These are phyloP conservation scores for Arthrobotrys iridis DNA, from an alignment of 2,329 filamentous ascomycete genomes.

Conservation along the genomic window DNA sequence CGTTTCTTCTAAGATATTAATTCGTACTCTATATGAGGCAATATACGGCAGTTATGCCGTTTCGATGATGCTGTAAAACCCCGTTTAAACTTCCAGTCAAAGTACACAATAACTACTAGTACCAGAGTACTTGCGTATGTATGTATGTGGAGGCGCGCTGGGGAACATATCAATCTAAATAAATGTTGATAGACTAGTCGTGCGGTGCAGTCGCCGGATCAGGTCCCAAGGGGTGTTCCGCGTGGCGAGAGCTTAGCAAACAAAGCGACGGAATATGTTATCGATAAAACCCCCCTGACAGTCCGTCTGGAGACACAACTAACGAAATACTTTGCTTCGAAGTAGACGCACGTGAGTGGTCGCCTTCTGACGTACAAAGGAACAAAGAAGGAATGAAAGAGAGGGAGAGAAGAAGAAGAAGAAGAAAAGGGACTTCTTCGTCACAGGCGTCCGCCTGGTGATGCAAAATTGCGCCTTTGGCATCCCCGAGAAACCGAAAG, in stretches of 20 bases:
- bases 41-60: too few species aligned
- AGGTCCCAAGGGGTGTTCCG: slow-evolving; percentile 26
- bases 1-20: too few species aligned
- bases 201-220: not conserved
- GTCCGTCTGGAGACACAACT: too few species aligned
- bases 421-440: not conserved
- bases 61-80: too few species aligned
- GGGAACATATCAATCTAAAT: too few species aligned
- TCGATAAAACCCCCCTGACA: not conserved
- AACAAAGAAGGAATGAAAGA: not conserved
- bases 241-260: slow-evolving; percentile 4
- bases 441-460: slow-evolving; percentile 42
- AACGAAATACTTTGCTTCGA: too few species aligned
- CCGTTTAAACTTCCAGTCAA: too few species aligned
- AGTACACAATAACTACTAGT: too few species aligned
- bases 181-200: too few species aligned
- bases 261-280: not conserved
- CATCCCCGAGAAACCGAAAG: not conserved
- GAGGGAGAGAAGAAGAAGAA: not conserved
- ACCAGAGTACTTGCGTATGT: too few species aligned
- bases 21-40: too few species aligned
- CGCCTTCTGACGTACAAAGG: not conserved
- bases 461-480: slow-evolving; percentile 16
- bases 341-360: not conserved
- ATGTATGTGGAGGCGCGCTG: too few species aligned